Evolutionary conservation across 495 filamentous ascomycete genomes (phyloP).

Genomic region (Parachaetomium inaequale): DNA sequence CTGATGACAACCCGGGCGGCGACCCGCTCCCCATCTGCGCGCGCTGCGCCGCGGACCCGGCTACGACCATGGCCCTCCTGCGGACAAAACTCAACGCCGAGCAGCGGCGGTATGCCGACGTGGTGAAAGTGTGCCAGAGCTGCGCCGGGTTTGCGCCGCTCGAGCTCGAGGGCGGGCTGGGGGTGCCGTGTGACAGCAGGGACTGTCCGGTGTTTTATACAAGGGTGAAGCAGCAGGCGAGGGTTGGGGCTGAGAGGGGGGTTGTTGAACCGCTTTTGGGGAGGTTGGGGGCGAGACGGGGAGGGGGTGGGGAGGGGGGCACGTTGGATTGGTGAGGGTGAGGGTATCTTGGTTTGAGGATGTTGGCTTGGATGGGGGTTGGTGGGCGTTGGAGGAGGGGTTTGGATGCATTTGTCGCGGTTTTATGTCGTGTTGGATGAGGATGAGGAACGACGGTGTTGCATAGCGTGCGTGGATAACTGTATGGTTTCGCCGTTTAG

Average conservation of each 20-base stretch:
- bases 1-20: background rate
- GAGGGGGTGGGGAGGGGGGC: background rate
- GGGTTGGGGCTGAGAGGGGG: slow-evolving; percentile 55
- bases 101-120: slow-evolving; percentile 61
- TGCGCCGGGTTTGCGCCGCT: slow-evolving; percentile 69
- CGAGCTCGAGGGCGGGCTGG: slow-evolving; percentile 45
- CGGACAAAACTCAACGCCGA: slow-evolving; percentile 55
- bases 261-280: slow-evolving; percentile 52
- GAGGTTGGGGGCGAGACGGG: slow-evolving; percentile 33
- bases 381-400: background rate
- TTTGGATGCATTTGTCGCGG: background rate
- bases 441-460: background rate
- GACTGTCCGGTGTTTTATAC: slow-evolving; percentile 95
- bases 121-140: slow-evolving; percentile 75
- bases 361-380: background rate
- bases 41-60: slow-evolving; percentile 54
- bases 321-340: slow-evolving; percentile 15
- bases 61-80: slow-evolving; percentile 59
- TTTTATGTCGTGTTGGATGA: background rate
- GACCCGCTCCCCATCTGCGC: slow-evolving; percentile 51
- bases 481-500: background rate
- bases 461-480: background rate
- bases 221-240: slow-evolving; percentile 64
- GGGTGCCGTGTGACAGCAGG: slow-evolving; percentile 72
- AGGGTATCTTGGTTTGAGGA: too few relatives aligned